Evolutionary conservation across 2,329 filamentous ascomycete species (phyloP).

Genomic region (Talaromyces pinophilus): DNA sequence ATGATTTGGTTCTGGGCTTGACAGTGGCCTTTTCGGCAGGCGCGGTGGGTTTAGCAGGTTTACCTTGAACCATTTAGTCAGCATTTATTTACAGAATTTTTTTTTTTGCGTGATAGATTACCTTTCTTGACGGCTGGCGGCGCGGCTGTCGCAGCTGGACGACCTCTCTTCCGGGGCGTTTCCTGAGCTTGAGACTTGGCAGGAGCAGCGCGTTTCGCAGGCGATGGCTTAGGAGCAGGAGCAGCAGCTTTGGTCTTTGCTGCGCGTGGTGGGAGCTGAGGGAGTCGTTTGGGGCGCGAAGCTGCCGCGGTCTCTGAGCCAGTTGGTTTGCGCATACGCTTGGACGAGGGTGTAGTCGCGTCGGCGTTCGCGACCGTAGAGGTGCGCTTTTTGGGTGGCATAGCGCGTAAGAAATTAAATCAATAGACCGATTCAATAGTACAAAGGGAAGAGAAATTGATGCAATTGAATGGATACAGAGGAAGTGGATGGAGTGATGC

Average conservation of each 20-base stretch:
- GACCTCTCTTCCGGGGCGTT: slow-evolving; percentile 22
- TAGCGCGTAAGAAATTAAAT: slow-evolving; percentile 9
- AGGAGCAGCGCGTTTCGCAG: slow-evolving; percentile 6
- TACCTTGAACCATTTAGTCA: neutral
- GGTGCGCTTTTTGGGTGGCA: slow-evolving; percentile 34
- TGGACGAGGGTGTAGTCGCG: slow-evolving; percentile 29
- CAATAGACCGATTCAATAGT: neutral
- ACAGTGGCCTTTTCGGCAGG: neutral
- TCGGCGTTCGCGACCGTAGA: slow-evolving; percentile 28
- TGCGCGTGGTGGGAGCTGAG: slow-evolving; percentile 19
- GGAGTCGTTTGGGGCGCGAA: slow-evolving; percentile 15
- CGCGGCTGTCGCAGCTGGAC: slow-evolving; percentile 16
- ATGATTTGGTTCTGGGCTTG: neutral
- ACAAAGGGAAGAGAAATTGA: neutral
- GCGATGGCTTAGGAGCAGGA: neutral
- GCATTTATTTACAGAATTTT: neutral
- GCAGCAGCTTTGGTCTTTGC: slow-evolving; percentile 18
- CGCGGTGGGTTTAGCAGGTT: slow-evolving; percentile 2
- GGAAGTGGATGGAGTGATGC: neutral
- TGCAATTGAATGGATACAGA: slow-evolving; percentile 2
- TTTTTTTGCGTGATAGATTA: neutral
- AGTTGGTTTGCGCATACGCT: slow-evolving; percentile 28
- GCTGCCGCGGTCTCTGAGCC: slow-evolving; percentile 21
- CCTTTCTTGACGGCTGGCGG: slow-evolving; percentile 17
- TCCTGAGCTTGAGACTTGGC: neutral